Evolutionary conservation across 2,329 filamentous ascomycete species (phyloP).

Genomic region (Microcyclospora pomicola): DNA sequence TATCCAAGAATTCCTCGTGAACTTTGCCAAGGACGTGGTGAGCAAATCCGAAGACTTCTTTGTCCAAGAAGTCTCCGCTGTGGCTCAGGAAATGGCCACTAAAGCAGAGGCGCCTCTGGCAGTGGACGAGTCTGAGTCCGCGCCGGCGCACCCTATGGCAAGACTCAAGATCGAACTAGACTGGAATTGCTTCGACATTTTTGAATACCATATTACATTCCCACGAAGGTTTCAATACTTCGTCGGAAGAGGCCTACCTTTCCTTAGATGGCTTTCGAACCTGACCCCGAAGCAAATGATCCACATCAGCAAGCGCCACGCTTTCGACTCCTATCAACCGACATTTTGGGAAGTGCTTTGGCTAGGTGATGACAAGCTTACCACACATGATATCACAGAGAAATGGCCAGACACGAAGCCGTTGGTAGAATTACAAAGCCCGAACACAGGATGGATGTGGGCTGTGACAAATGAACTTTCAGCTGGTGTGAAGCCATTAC

Average conservation of each 20-base stretch:
- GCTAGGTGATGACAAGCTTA: no score
- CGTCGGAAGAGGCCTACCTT: not conserved
- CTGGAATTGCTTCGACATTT: not conserved
- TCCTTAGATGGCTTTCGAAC: not conserved
- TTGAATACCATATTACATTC: not conserved
- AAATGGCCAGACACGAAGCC: no score
- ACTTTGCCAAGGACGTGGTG: not conserved
- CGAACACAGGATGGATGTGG: no score
- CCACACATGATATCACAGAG: no score
- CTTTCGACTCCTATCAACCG: no score
- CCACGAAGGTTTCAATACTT: not conserved
- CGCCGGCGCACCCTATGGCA: no score
- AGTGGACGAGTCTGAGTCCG: not conserved
- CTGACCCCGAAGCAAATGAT: not conserved
- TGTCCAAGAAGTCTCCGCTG: not conserved
- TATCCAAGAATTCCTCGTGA: slow-evolving; percentile 1
- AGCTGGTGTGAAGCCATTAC: no score
- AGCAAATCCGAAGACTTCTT: not conserved
- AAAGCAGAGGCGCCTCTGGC: not conserved
- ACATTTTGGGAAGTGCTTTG: no score
- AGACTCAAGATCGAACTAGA: no score
- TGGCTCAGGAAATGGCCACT: not conserved
- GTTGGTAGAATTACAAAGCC: no score
- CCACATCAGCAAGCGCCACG: no score
- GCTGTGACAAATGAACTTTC: no score